phyloP scores from a whole-genome alignment of 108 stramenopile genomes.

The Skeletonema menzelii region DNA sequence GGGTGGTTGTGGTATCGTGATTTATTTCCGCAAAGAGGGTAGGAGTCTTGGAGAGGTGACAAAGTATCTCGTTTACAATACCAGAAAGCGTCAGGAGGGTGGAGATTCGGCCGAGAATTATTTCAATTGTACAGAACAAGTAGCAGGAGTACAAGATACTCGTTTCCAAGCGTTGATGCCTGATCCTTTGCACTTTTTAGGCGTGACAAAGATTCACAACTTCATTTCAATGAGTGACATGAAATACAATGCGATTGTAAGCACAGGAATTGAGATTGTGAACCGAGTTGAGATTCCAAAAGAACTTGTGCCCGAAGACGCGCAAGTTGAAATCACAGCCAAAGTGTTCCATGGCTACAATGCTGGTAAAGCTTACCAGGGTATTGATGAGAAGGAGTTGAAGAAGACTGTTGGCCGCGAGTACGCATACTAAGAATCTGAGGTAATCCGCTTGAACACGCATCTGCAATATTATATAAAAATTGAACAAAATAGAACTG shows the following conservation, averaged over 20 bases:
- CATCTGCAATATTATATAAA: background rate
- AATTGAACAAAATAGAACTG: background rate
- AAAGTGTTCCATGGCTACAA: constrained; percentile 99
- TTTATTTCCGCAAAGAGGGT: constrained; percentile 99
- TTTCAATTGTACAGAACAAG: constrained; percentile 97
- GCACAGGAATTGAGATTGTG: constrained; percentile 96
- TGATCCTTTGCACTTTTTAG: constrained; percentile 95
- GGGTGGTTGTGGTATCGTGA: constrained; percentile 95
- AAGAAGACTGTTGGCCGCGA: constrained; percentile 90
- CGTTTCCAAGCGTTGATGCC: constrained; percentile 99
- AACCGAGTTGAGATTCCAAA: constrained; percentile 97
- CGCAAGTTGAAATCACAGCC: constrained; percentile 98
- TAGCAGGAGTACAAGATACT: constrained; percentile 95
- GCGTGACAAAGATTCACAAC: constrained; percentile 94
- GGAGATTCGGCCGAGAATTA: constrained; percentile 95
- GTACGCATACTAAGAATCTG: constrained; percentile 50
- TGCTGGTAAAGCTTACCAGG: constrained; percentile 89
- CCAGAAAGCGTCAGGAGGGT: constrained; percentile 96
- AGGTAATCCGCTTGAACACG: background rate
- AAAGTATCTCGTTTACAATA: constrained; percentile 99
- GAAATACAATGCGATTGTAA: constrained; percentile 99
- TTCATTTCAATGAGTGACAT: constrained; percentile 99
- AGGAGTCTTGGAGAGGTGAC: constrained; percentile 95
- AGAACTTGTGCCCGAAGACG: constrained; percentile 96
- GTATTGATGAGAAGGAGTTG: constrained; percentile 81